Base-by-base conservation (phyloP, 306 rosid species). In the Rosa persica region DNA sequence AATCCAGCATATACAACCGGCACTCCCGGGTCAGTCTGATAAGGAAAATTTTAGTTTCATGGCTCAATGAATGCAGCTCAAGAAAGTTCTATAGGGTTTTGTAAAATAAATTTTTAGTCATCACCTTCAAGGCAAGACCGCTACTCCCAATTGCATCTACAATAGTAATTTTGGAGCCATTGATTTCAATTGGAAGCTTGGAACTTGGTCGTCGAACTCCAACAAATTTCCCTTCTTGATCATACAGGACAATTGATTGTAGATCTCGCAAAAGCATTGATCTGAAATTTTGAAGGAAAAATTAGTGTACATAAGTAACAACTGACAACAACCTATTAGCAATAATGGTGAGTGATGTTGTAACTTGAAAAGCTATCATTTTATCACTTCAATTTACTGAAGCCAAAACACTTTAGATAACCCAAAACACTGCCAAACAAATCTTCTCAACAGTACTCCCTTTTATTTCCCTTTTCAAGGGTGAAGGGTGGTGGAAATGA, bases 221-320 rank as follows among this genome's bases (percentile, higher is more conserved):
- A 12, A 80, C 97, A 75, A 95, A 91, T 86, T 95, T 91, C 66
- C 98, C 98, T 78, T 92, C 93, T 79, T 38, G 83, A 76, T 95
- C 97, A 75, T 92, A 95, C 72, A 92, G 85, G 86, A 95, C 89
- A 77, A 95, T 78, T 60, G 98, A 95, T 75, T 92, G 98, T 73
- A 95, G 88, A 87, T 95, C 98, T 68, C 98, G 96, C 78, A 93
- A 93, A 89, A 95, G 96, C 98, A 95, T 92, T 6, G 98, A 95
- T 89, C 98, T 95, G 79, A 84, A 81, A 76, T 71, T 64, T 82
- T 11, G 68, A 70, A 75, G 79, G 74, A 30, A 16, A 74, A 81
- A 60, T 25, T 60, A 60, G 39, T n/a, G 54, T 17, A 43, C 48
- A 46, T 74, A 4, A 27, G 79, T 15, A 44, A 78, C 30, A 36